Evolutionary conservation across 345 rosid genomes (phyloP).

Genomic region (Linum trigynum): DNA sequence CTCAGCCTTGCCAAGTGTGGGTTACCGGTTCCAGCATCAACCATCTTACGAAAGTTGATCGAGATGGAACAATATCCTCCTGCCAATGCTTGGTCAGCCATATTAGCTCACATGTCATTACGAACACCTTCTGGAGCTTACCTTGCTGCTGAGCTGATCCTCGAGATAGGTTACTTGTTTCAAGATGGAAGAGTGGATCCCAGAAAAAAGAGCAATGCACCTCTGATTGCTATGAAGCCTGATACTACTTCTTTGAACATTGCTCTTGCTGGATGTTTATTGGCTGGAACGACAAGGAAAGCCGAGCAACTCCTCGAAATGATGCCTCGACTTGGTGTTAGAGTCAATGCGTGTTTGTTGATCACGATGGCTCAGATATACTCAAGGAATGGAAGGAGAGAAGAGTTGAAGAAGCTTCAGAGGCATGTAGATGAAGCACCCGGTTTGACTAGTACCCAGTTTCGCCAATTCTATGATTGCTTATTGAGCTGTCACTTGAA

Average conservation of each 20-base stretch:
- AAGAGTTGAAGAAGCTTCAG: constrained; percentile 73
- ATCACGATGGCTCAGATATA: constrained; percentile 70
- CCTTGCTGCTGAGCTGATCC: constrained; percentile 78
- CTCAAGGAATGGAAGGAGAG: constrained; percentile 80
- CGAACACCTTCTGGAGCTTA: constrained; percentile 54
- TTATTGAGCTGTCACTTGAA: constrained; percentile 72
- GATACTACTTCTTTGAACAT: constrained; percentile 53
- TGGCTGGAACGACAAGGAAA: constrained; percentile 78
- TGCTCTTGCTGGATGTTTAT: constrained; percentile 72
- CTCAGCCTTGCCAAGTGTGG: constrained; percentile 64
- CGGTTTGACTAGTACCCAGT: constrained; percentile 51
- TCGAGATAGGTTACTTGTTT: constrained; percentile 76
- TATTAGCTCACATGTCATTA: constrained; percentile 63
- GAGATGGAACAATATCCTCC: constrained; percentile 63
- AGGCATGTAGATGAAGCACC: constrained; percentile 75
- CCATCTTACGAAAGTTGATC: constrained; percentile 61
- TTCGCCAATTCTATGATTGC: constrained; percentile 69
- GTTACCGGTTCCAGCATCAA: constrained; percentile 63
- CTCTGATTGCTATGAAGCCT: constrained; percentile 86
- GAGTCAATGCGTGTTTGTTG: constrained; percentile 50
- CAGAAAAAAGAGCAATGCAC: constrained; percentile 68
- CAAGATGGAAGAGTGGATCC: constrained; percentile 72
- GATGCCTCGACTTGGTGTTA: constrained; percentile 58
- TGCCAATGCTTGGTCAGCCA: constrained; percentile 68
- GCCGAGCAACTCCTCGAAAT: constrained; percentile 81